phyloP scores from a whole-genome alignment of 371 early-diverging fungal genomes.

The Scutellospora calospora region DNA sequence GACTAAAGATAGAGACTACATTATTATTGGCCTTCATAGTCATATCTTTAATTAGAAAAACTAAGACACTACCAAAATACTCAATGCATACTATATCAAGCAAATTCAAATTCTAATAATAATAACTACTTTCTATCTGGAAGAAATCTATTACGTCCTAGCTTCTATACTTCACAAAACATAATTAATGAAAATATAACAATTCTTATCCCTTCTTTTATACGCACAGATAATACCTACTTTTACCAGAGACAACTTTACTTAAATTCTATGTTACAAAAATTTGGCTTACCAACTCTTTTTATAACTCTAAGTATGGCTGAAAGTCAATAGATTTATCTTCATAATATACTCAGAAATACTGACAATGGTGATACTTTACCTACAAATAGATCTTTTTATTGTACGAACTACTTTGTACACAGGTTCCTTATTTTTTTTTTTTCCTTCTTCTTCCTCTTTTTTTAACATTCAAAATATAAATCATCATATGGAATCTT shows the following conservation, averaged over 20 bases:
- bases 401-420: not conserved
- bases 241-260: not conserved
- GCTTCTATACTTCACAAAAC: not conserved
- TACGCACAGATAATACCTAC: not conserved
- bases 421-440: no score
- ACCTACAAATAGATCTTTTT: not conserved
- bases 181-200: not conserved
- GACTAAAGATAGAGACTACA: not conserved
- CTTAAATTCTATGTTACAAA: not conserved
- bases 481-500: no score
- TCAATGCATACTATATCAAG: not conserved
- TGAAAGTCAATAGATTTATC: not conserved
- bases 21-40: not conserved
- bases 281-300: not conserved
- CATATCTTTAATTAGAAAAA: slow-evolving; percentile 14
- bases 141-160: not conserved
- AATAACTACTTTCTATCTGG: not conserved
- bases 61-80: not conserved
- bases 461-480: no score
- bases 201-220: not conserved
- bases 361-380: not conserved
- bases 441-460: no score
- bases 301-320: not conserved
- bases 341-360: not conserved
- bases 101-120: not conserved